Base-by-base conservation (phyloP, 805 yeast genomes). In the Yarrowia hollandica region DNA sequence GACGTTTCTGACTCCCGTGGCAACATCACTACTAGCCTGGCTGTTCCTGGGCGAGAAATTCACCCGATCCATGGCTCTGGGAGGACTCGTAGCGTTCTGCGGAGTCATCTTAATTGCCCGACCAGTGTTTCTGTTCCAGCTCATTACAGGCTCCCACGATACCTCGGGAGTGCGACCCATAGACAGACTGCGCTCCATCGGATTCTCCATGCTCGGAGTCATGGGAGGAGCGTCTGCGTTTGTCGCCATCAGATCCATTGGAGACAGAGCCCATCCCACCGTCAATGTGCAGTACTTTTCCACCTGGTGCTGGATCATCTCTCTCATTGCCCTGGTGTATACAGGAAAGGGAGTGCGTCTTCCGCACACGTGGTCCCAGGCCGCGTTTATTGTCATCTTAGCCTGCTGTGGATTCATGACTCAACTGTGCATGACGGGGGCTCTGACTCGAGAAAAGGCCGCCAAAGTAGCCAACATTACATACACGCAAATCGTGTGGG, bases 31-130 rank as follows among this genome's bases (percentile, higher is more conserved):
- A 19, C 71, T 85, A 59, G 96, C 96, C 0, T 84, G 84, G 78
- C 62, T 82, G 1, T 68, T 86, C 3, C 72, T 90, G 26, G 78
- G 81, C 39, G 97, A 90, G 67, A 71, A 78, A 8, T 86, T 86
- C 69, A 80, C 89, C 4, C 63, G 77, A 31, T 67, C 82, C 14
- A 96, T 91, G 71, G 87, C 84, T 0, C 66, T 78, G 0, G 90
- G 95, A 31, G 86, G 90, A 0, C 12, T 82, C 0, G 68, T 83
- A 5, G 88, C 96, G 0, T 74, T 90, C 16, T 63, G 76, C 1
- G 97, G 97, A 5, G 96, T 91, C 2, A 62, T 89, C 1, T 69
- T 90, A 23, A 87, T 90, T 64, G 92, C 96, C 1, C 81, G 88
- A 67, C 97, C 97, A 1, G 74, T 81, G 9, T 87, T 86, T 62